phyloP scores from a whole-genome alignment of 139 green algal species.

The Micromonas pusilla region DNA sequence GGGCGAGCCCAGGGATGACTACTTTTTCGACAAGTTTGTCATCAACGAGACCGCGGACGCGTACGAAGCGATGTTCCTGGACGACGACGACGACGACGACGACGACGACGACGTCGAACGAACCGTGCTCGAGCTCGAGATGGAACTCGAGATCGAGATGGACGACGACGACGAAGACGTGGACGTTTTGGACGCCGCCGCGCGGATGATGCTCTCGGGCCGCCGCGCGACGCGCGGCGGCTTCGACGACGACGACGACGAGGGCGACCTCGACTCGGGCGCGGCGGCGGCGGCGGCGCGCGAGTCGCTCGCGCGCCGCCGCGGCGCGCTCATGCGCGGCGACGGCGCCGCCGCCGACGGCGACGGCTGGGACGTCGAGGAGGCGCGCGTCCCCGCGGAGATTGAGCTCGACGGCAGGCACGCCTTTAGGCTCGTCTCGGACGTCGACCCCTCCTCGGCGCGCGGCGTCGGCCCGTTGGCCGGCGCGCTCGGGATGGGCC shows the following conservation, averaged over 20 bases:
- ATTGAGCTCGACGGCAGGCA: not conserved
- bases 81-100: slow-evolving; percentile 7
- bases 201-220: too few species aligned
- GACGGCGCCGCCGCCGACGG: too few species aligned
- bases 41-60: not conserved
- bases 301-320: too few species aligned
- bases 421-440: not conserved
- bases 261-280: not conserved
- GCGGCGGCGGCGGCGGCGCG: too few species aligned
- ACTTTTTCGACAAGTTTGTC: not conserved
- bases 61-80: not conserved
- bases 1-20: not conserved
- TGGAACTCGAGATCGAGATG: not conserved
- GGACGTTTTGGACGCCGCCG: not conserved
- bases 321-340: too few species aligned
- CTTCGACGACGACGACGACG: not conserved
- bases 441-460: too few species aligned
- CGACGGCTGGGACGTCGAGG: not conserved
- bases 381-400: not conserved
- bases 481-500: too few species aligned
- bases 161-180: not conserved
- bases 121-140: too few species aligned
- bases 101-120: not conserved
- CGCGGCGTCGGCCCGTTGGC: too few species aligned
- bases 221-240: not conserved